These are phyloP conservation scores for Aphanoascus verrucosus DNA, from an alignment of 2,329 filamentous ascomycete genomes.

Conservation along the genomic window DNA sequence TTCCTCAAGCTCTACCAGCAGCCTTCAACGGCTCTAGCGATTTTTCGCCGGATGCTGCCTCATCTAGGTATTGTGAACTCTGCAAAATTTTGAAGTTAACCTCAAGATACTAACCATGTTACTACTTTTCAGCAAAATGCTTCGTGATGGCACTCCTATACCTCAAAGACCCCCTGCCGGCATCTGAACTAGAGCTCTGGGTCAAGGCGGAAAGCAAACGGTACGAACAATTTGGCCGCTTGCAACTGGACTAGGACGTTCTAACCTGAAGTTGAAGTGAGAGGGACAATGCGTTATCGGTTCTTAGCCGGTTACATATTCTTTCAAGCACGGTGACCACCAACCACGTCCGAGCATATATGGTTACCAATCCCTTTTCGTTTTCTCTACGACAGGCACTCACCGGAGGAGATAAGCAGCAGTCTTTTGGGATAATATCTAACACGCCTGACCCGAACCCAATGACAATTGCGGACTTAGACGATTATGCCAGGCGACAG, in stretches of 20 bases:
- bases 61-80: constrained; percentile 54
- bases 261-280: constrained; percentile 43
- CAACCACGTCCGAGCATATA: constrained; percentile 57
- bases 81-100: neutral
- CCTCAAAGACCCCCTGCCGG: constrained; percentile 66
- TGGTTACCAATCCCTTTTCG: constrained; percentile 71
- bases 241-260: neutral
- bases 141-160: constrained; percentile 95
- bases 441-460: constrained; percentile 50
- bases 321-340: constrained; percentile 53
- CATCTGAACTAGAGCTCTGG: constrained; percentile 77
- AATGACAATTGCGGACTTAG: constrained; percentile 62
- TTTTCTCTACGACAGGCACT: constrained; percentile 74
- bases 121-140: constrained; percentile 59
- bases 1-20: constrained; percentile 91
- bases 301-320: constrained; percentile 79
- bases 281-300: constrained; percentile 71
- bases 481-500: constrained; percentile 73
- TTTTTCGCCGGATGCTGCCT: constrained; percentile 94
- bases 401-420: constrained; percentile 72
- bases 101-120: constrained; percentile 15
- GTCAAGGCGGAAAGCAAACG: constrained; percentile 57
- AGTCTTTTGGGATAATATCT: constrained; percentile 84
- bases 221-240: constrained; percentile 29
- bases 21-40: constrained; percentile 86